Evolutionary conservation across 2,329 filamentous ascomycete species (phyloP).

Genomic region (Fusarium multiceps): DNA sequence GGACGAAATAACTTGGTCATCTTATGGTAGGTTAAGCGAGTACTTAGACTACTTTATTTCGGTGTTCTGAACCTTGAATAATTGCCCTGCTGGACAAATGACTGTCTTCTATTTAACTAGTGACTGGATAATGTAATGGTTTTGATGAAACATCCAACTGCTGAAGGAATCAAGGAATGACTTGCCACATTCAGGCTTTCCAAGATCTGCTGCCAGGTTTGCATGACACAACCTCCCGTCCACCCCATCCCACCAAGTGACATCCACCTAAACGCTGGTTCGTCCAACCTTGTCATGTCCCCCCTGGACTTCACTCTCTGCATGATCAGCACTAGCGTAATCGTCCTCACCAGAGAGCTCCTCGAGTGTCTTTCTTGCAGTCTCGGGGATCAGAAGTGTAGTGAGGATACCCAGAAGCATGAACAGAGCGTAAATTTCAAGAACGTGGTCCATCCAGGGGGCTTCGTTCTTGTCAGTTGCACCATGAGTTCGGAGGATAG

Average conservation of each 20-base stretch:
- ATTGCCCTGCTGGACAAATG: too few relatives aligned
- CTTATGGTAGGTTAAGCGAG: too few relatives aligned
- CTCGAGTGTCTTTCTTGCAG: conserved; percentile 79
- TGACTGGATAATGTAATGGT: neutral
- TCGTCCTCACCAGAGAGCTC: conserved; percentile 60
- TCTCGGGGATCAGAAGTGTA: conserved; percentile 77
- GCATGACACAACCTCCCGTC: neutral
- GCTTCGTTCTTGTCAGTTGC: conserved; percentile 52
- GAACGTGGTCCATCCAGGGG: conserved; percentile 82
- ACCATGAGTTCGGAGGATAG: conserved; percentile 62
- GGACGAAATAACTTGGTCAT: too few relatives aligned
- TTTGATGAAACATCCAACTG: neutral
- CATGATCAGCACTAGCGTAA: conserved; percentile 38
- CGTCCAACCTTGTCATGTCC: conserved; percentile 33
- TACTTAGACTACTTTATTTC: too few relatives aligned
- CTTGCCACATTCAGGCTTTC: neutral
- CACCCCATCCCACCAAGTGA: neutral
- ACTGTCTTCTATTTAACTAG: neutral
- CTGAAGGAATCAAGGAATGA: conserved; percentile 4
- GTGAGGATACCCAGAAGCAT: conserved; percentile 79
- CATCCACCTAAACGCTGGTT: conserved; percentile 30
- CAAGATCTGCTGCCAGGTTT: conserved; percentile 11
- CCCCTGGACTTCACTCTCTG: conserved; percentile 24
- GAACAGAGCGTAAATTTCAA: conserved; percentile 80
- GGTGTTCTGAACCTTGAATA: too few relatives aligned